phyloP scores from a whole-genome alignment of 1,139 yeast species.

The Blastobotrys illinoisensis region DNA sequence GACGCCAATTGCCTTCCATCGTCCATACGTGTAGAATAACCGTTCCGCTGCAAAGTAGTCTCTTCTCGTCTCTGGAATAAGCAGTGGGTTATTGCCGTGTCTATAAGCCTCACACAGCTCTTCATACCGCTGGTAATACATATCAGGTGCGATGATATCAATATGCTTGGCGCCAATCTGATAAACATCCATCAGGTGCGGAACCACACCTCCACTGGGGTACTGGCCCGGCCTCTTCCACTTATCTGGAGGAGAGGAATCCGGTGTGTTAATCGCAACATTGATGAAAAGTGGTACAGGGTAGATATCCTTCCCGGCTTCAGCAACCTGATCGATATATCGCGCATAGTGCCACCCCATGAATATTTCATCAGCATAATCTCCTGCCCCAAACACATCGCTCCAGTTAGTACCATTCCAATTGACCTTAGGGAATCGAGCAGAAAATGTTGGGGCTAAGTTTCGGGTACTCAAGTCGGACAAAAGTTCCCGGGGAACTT shows the following conservation, averaged over 20 bases:
- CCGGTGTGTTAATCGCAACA: background rate
- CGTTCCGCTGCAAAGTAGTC: slow-evolving; percentile 12
- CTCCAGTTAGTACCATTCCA: background rate
- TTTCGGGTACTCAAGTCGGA: background rate
- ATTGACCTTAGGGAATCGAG: background rate
- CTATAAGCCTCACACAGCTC: background rate
- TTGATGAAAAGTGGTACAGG: background rate
- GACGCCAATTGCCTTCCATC: slow-evolving; percentile 13
- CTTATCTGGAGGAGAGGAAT: background rate
- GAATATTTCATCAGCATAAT: background rate
- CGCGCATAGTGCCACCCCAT: background rate
- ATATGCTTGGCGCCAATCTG: background rate
- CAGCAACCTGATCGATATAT: background rate
- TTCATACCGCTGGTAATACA: background rate
- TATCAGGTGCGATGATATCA: background rate
- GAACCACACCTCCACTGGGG: background rate
- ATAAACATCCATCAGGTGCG: background rate
- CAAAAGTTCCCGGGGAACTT: background rate
- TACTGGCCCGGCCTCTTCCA: background rate
- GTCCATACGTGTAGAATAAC: slow-evolving; percentile 11
- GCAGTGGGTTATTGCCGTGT: background rate
- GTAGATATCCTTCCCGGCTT: background rate
- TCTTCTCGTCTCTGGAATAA: slow-evolving; percentile 13
- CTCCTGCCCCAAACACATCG: background rate
- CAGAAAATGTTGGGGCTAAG: background rate